Base-by-base conservation (phyloP, 2,329 filamentous ascomycete species). In the Neofusicoccum parvum region DNA sequence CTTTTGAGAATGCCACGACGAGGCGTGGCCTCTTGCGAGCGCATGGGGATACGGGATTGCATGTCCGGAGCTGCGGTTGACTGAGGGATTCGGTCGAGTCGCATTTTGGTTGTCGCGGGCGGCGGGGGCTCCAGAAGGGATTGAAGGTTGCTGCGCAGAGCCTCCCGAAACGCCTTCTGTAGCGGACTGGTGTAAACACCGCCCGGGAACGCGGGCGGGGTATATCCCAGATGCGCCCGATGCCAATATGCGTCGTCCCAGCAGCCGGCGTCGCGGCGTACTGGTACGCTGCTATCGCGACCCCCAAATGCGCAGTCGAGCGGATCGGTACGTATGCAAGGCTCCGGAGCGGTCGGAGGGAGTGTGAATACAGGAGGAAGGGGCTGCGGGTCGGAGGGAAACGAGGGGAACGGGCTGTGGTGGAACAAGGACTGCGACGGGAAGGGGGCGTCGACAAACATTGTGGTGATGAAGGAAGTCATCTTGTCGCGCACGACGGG, bases 391-490 rank as follows among this genome's bases (percentile, higher is more conserved):
- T 68, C 66, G 64, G 70, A 66, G 68, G 75, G 70, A 71, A 72
- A 73, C 68, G 68, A 72, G 64, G 73, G 72, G 68, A 72, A 77
- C 66, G 72, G 67, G 68, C 68, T 72, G 71, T 73, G 75, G 66
- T 66, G 66, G 69, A 72, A 69, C 69, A 70, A 76, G 73, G 67
- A 67, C 65, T 62, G 62, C 71, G 70, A 63, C 73, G 78, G 78
- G 59, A 69, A 67, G 67, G 73, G 69, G 69, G 72, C 73, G 20
- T 65, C 41, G 69, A 91, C 89, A 81, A 83, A 92, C 90, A 92
- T 91, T 77, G 91, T 93, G 71, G 89, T 92, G 75, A 93, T 90
- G 81, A 93, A 91, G 70, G 90, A 90, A 76, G 89, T 86, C 90
- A 92, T 92, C 71, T 43, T 73, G 82, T 36, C 7, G 34, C 39